These are phyloP conservation scores for Apostasia shenzhenica DNA, from an alignment of 106 monocot species.

Conservation along the genomic window DNA sequence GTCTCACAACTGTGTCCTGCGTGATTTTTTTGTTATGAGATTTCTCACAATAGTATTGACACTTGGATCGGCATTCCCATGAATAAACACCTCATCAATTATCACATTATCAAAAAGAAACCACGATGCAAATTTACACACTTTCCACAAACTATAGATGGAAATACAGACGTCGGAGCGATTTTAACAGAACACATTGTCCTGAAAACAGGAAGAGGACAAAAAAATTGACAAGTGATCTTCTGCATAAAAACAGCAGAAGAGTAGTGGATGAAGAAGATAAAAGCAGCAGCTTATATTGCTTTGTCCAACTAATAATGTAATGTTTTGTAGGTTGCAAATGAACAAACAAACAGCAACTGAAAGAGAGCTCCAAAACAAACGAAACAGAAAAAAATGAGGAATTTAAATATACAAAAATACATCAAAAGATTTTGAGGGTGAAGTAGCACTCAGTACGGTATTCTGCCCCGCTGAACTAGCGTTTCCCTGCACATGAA, in stretches of 20 bases:
- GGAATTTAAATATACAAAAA: not conserved
- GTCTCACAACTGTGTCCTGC: slow-evolving; percentile 90
- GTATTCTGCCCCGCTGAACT: slow-evolving; percentile 42
- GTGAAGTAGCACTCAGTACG: slow-evolving; percentile 7
- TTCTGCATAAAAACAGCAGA: no score
- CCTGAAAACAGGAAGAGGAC: no score
- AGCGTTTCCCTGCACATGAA: slow-evolving; percentile 44
- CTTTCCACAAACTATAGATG: no score
- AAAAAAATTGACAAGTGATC: no score
- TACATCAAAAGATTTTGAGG: not conserved
- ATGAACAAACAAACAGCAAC: not conserved
- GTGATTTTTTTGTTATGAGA: slow-evolving; percentile 16
- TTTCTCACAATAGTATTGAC: not conserved
- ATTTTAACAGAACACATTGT: no score
- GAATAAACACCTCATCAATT: not conserved
- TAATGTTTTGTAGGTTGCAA: not conserved
- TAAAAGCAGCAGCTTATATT: no score
- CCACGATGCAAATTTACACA: no score
- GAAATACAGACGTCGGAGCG: no score
- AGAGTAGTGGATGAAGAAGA: no score
- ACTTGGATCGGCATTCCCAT: not conserved
- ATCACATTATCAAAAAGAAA: not conserved
- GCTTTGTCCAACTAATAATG: not conserved
- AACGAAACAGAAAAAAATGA: not conserved
- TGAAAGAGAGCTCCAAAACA: not conserved